These are phyloP conservation scores for Articulospora tetracladia DNA, from an alignment of 495 filamentous ascomycete genomes.

Conservation along the genomic window DNA sequence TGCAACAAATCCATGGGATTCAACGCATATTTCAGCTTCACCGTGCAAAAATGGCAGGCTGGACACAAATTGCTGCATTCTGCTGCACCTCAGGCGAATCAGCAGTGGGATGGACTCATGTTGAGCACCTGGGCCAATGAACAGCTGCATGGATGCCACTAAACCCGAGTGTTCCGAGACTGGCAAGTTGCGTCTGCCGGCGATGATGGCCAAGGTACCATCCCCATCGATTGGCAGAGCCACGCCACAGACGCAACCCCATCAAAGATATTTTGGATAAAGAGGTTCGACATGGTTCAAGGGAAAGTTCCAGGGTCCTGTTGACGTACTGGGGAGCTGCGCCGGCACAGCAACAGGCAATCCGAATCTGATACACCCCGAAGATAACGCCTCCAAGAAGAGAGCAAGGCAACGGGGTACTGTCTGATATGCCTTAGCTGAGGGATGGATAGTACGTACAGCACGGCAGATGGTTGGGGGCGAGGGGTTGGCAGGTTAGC, in stretches of 20 bases:
- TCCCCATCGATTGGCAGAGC: background rate
- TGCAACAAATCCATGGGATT: background rate
- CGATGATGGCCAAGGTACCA: background rate
- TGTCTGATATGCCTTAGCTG: too few relatives aligned
- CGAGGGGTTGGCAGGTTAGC: too few relatives aligned
- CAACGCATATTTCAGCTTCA: background rate
- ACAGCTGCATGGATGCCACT: background rate
- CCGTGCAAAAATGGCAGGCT: background rate
- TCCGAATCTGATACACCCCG: background rate
- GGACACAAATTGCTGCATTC: background rate
- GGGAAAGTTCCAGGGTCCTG: background rate
- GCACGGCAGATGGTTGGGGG: too few relatives aligned
- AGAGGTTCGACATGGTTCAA: too few relatives aligned
- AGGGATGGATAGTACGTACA: too few relatives aligned
- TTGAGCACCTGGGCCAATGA: background rate
- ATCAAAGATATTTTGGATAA: background rate
- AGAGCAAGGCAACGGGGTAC: too few relatives aligned
- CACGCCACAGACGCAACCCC: background rate
- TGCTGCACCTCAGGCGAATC: too few relatives aligned
- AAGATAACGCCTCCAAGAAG: background rate
- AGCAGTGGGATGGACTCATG: background rate
- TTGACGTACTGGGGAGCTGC: background rate
- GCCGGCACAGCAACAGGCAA: background rate
- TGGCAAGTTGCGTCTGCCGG: background rate
- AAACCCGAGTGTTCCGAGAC: background rate